Evolutionary conservation across 163 green algal species (phyloP).

Genomic region (Volvox carteri): DNA sequence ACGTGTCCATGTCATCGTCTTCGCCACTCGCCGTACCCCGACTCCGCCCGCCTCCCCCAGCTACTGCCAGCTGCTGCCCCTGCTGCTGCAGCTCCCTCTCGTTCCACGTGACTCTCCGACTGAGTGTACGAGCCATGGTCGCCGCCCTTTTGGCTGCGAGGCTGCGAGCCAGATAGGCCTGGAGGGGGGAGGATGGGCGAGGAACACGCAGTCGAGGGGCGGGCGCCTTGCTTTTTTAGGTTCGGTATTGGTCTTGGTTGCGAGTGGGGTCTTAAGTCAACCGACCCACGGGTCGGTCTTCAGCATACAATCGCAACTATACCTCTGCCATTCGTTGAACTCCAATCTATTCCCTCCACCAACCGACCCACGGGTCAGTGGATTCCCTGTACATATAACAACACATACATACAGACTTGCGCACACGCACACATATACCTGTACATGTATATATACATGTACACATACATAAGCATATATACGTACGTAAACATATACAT

Average conservation of each 20-base stretch:
- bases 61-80: background rate
- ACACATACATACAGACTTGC: background rate
- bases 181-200: background rate
- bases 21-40: background rate
- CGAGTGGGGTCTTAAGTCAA: too few species aligned
- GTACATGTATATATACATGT: background rate
- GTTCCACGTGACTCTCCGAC: background rate
- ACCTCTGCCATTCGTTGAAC: too few species aligned
- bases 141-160: conserved; percentile 20
- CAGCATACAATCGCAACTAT: too few species aligned
- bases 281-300: too few species aligned
- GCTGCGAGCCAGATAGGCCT: conserved; percentile 16
- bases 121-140: background rate
- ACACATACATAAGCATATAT: background rate
- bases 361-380: too few species aligned
- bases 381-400: too few species aligned
- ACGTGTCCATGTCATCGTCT: background rate
- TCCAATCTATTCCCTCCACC: too few species aligned
- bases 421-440: background rate
- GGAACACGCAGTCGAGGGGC: too few species aligned
- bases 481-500: background rate
- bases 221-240: too few species aligned
- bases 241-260: too few species aligned
- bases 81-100: background rate
- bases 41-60: background rate